phyloP scores from a whole-genome alignment of 139 green algal genomes.

The Pseudopediastrum boryanum region DNA sequence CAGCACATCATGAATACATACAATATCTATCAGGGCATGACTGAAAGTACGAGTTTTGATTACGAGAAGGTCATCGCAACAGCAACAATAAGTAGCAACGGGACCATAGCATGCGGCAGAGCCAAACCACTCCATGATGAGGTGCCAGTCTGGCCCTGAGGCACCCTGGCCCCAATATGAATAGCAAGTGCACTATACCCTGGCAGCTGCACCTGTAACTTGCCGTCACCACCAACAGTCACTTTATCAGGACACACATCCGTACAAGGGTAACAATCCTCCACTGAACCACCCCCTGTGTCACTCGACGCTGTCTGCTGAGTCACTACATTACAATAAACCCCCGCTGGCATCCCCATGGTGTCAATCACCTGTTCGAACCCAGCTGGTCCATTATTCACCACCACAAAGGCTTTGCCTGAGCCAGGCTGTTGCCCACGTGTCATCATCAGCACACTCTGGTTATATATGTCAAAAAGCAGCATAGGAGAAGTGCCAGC shows the following conservation, averaged over 20 bases:
- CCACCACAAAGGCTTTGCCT: constrained; percentile 8
- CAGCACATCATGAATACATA: too few species aligned
- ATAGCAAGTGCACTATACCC: neutral
- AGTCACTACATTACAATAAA: constrained; percentile 2
- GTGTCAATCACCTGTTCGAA: neutral
- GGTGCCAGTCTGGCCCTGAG: too few species aligned
- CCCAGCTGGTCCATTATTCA: neutral
- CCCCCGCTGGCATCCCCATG: neutral
- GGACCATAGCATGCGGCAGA: too few species aligned
- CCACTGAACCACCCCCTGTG: neutral
- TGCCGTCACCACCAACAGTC: neutral
- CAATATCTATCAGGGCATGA: too few species aligned
- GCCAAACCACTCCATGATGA: too few species aligned
- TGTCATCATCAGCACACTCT: neutral
- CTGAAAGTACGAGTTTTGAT: too few species aligned
- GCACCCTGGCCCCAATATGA: neutral
- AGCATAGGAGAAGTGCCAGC: neutral
- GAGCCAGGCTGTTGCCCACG: neutral
- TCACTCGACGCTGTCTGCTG: too few species aligned
- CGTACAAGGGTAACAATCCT: constrained; percentile 16
- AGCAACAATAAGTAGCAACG: too few species aligned
- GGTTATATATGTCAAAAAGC: neutral
- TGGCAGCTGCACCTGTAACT: neutral
- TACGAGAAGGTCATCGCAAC: too few species aligned
- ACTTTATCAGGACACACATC: neutral